Evolutionary conservation across 2,329 filamentous ascomycete genomes (phyloP).

Genomic region (Fusarium sp.): DNA sequence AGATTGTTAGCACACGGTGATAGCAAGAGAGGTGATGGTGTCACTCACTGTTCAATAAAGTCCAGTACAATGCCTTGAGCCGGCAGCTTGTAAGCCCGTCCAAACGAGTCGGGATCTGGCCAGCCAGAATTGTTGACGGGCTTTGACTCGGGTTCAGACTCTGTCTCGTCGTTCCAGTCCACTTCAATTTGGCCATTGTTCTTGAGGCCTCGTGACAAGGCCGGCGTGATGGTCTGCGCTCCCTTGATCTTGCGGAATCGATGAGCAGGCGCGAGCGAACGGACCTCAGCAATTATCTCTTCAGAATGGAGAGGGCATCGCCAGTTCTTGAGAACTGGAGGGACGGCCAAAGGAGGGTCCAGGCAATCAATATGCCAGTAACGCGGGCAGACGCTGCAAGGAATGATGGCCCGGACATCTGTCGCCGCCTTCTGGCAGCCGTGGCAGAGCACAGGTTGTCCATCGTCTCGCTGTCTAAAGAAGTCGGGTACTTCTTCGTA

Average conservation of each 20-base stretch:
- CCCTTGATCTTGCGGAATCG: conserved; percentile 71
- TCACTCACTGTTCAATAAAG: conserved; percentile 74
- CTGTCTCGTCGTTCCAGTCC: conserved; percentile 69
- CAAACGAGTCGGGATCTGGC: conserved; percentile 70
- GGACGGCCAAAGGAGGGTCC: conserved; percentile 83
- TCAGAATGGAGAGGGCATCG: conserved; percentile 90
- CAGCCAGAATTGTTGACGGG: conserved; percentile 67
- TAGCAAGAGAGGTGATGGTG: not conserved
- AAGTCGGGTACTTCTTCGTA: conserved; percentile 75
- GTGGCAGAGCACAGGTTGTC: conserved; percentile 81
- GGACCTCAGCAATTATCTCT: conserved; percentile 73
- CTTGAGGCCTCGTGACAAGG: conserved; percentile 71
- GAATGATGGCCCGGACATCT: conserved; percentile 76
- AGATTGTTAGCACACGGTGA: conserved; percentile 22
- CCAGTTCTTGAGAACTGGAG: conserved; percentile 83
- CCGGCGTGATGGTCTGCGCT: conserved; percentile 62
- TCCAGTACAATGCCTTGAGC: conserved; percentile 75
- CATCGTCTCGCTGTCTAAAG: conserved; percentile 79
- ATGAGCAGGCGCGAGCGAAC: conserved; percentile 70
- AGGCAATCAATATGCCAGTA: conserved; percentile 95
- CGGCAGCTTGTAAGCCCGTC: conserved; percentile 73
- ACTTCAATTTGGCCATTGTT: conserved; percentile 82
- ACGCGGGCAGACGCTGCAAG: conserved; percentile 84
- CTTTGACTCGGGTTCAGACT: conserved; percentile 37
- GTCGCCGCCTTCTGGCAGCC: conserved; percentile 76